Evolutionary conservation across 177 flowering plant species (phyloP).

Genomic region (Vitis hybrid): DNA sequence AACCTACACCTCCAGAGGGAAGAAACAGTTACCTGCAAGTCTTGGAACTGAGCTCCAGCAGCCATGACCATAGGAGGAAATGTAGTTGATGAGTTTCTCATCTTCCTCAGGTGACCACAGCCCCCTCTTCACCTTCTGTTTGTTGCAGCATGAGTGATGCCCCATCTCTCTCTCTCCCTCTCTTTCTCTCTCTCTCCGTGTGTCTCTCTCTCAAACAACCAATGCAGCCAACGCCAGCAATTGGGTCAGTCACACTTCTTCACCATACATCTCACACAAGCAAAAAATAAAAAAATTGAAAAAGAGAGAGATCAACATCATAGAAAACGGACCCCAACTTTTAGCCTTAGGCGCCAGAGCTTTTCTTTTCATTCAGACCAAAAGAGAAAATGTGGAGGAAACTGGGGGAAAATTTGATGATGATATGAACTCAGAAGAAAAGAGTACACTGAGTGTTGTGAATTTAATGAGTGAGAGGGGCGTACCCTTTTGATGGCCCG

Average conservation of each 20-base stretch:
- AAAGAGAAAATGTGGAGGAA: background rate
- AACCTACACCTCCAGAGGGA: too few relatives aligned
- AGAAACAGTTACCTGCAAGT: slow-evolving; percentile 52
- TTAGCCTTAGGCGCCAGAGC: background rate
- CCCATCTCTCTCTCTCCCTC: slow-evolving; percentile 53
- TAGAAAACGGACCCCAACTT: slow-evolving; percentile 1
- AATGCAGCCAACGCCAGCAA: slow-evolving; percentile 3
- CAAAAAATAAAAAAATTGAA: background rate
- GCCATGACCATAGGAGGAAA: slow-evolving; percentile 76
- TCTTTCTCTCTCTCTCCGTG: slow-evolving; percentile 1
- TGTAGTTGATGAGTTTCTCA: slow-evolving; percentile 78
- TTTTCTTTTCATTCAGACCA: background rate
- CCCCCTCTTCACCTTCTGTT: slow-evolving; percentile 83
- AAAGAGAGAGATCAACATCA: background rate
- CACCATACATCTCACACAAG: slow-evolving; percentile 1
- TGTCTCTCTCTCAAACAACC: background rate
- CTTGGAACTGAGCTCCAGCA: slow-evolving; percentile 89
- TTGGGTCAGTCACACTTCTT: background rate
- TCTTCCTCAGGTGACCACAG: slow-evolving; percentile 97
- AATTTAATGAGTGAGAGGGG: slow-evolving; percentile 28
- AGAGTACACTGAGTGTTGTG: slow-evolving; percentile 12
- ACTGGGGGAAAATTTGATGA: background rate
- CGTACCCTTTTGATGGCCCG: slow-evolving; percentile 14
- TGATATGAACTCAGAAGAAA: background rate
- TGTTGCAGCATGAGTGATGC: slow-evolving; percentile 86